A percentile compares a stretch with the other conserved stretches of the same genome.
Evolutionary conservation across 2,329 filamentous ascomycete genomes (phyloP).

Genomic region (Neoscytalidium dimidiatum): DNA sequence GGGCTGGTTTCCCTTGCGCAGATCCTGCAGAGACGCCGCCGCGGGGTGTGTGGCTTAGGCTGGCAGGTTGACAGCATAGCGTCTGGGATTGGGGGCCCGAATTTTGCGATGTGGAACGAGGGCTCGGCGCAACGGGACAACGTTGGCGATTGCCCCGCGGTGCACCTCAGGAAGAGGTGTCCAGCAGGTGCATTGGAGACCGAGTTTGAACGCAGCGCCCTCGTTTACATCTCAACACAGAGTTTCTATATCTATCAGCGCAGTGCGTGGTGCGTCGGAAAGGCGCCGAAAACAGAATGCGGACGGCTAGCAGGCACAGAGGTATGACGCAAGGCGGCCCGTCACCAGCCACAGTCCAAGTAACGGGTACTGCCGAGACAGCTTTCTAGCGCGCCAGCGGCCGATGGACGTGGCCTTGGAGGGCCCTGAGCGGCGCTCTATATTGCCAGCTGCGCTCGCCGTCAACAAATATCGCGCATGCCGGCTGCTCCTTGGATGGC

Average conservation of each 20-base stretch:
- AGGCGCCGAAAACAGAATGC: not conserved
- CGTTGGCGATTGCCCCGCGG: not conserved
- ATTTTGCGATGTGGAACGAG: not conserved
- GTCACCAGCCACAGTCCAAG: slow-evolving; percentile 9
- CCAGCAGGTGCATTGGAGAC: not conserved
- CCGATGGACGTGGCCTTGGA: not conserved
- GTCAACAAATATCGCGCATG: not conserved
- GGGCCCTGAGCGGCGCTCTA: not conserved
- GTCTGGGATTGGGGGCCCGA: not conserved
- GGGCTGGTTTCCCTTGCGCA: not conserved
- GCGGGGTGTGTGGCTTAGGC: slow-evolving; percentile 1
- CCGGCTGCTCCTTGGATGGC: not conserved
- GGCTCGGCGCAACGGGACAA: not conserved
- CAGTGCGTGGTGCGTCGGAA: not conserved
- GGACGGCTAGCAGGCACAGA: not conserved
- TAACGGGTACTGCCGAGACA: not conserved
- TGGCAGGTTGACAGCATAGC: not conserved
- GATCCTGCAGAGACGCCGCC: not conserved
- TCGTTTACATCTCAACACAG: not conserved
- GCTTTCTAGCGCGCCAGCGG: not conserved
- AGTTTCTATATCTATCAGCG: no score
- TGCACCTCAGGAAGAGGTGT: no score
- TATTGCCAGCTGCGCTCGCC: not conserved
- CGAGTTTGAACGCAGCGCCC: not conserved
- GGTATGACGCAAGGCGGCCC: slow-evolving; percentile 1